Percentiles rank a stretch among this genome's conserved stretches.
Evolutionary conservation across 1,284 basidiomycete species (phyloP).

Genomic region (Marasmius tenuissimus): DNA sequence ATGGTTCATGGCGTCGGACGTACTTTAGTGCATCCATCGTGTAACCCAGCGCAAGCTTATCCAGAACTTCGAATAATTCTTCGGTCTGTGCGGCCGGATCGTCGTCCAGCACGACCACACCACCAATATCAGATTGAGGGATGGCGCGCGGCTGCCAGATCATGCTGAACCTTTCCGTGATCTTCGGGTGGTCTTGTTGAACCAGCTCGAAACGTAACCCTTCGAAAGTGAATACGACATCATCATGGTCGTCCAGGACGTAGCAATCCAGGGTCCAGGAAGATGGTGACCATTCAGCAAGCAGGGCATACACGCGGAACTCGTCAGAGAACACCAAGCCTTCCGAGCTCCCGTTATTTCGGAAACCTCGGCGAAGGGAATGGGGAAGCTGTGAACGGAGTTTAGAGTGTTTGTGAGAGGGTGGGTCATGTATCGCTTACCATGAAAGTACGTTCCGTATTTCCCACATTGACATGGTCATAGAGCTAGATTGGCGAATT

Average conservation of each 20-base stretch:
- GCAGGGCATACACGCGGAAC: constrained; percentile 12
- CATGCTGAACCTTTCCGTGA: background rate
- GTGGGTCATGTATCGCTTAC: background rate
- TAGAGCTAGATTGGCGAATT: background rate
- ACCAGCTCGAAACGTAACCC: background rate
- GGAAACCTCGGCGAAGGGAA: constrained; percentile 14
- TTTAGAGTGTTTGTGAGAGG: background rate
- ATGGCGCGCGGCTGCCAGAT: constrained; percentile 1
- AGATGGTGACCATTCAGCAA: constrained; percentile 14
- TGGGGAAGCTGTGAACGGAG: constrained; percentile 15
- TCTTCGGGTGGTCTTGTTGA: background rate
- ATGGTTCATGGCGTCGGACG: background rate
- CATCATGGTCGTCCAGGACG: constrained; percentile 10
- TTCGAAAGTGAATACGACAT: constrained; percentile 12
- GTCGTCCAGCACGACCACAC: background rate
- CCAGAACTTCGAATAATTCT: background rate
- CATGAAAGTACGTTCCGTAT: background rate
- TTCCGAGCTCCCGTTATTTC: constrained; percentile 16
- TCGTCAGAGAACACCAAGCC: constrained; percentile 19
- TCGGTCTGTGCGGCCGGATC: background rate
- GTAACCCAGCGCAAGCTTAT: background rate
- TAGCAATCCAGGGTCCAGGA: constrained; percentile 12
- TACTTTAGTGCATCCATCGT: background rate
- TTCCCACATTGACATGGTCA: background rate
- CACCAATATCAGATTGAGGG: background rate